phyloP scores from a whole-genome alignment of 2,329 filamentous ascomycete species.

The Pyrenochaeta sp. region DNA sequence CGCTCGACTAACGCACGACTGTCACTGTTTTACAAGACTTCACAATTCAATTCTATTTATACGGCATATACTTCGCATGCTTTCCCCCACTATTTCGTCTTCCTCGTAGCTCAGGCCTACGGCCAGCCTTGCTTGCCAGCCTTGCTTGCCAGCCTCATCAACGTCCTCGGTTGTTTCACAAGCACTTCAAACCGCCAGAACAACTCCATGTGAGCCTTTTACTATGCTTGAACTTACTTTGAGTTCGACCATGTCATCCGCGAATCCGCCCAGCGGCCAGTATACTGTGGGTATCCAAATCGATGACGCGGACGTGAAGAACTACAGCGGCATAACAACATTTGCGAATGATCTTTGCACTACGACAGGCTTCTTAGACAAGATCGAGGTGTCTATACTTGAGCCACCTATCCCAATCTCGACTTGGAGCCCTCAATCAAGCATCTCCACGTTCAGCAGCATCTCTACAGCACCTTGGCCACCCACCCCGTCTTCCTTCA shows the following conservation, averaged over 20 bases:
- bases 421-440: conserved; percentile 2
- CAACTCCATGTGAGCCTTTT: too few species aligned
- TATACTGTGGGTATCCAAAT: not conserved
- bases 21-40: not conserved
- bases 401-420: not conserved
- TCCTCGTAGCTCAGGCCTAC: not conserved
- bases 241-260: conserved; percentile 1
- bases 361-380: not conserved
- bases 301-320: not conserved
- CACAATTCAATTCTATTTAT: not conserved
- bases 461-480: conserved; percentile 5
- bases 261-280: conserved; percentile 17
- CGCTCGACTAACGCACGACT: conserved; percentile 5
- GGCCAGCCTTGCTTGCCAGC: not conserved
- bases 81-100: not conserved
- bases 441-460: not conserved
- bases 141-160: not conserved
- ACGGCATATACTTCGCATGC: not conserved
- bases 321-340: not conserved
- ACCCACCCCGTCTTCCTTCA: not conserved
- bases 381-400: conserved; percentile 16
- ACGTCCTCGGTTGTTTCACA: too few species aligned
- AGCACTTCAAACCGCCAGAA: too few species aligned
- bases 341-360: not conserved
- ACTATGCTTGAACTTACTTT: not conserved